Base-by-base conservation (phyloP, 2,329 filamentous ascomycete species). In the Thermomyces lanuginosus region DNA sequence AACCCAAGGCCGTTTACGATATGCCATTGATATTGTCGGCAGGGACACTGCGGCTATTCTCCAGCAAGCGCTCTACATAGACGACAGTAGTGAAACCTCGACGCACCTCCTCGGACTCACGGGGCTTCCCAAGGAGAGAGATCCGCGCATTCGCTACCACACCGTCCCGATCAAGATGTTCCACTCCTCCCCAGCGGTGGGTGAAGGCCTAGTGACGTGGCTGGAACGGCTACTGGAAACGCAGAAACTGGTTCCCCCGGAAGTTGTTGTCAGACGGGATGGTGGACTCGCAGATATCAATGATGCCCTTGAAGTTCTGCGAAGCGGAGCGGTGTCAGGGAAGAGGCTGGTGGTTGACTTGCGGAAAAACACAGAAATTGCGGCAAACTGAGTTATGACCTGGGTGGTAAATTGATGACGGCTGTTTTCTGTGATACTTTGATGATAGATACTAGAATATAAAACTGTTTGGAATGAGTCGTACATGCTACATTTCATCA, bases 141-240 rank as follows among this genome's bases (percentile, higher is more conserved):
- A 49, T 0, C 28, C 49, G 0, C 60, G 60, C 0, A 56, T 71
- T 0, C 45, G 56, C 4, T 63, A 71, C 30, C 76, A 81, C 41
- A 68, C 61, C 0, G 72, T 83, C 0, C 77, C 77, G 0, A 78
- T 84, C 34, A 83, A 83, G 48, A 42, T 80, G 3, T 83, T 80
- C 41, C 78, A 84, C 42, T 70, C 76, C 31, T 61, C 72, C 0
- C 64, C 69, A 0, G 58, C 59, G 2, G 57, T 82, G 0, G 78
- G 78, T 0, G 64, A 72, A 35, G 60, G 59, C 0, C 44, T 81
- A 28, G 69, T 70, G 8, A 44, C 55, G 1, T 83, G 77, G 77
- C 52, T 81, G 14, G 76, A 81, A 44, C 53, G 59, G 13, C 48
- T 83, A n/a, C 47, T 83, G 5, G 55, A 62, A 6, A 53, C 59